Percentiles rank a stretch among this genome's conserved stretches.
These are phyloP conservation scores for Suhomyces bolitotheri DNA, from an alignment of 1,139 yeast genomes.

Conservation along the genomic window DNA sequence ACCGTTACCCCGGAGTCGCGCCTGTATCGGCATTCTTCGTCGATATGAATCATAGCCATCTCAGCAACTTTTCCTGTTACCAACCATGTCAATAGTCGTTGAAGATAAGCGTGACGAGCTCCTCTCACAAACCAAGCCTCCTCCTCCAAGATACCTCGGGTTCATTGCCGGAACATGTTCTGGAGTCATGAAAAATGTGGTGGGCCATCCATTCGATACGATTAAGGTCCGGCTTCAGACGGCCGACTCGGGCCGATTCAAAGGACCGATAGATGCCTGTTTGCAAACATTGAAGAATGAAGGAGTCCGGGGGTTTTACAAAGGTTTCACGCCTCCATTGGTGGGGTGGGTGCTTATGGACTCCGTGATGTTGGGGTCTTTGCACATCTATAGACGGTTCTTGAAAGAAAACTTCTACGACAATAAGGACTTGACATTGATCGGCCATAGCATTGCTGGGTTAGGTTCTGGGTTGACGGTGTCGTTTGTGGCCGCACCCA, in stretches of 20 bases:
- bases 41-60: neutral
- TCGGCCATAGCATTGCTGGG: slow-evolving; percentile 75
- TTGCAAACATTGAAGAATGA: slow-evolving; percentile 69
- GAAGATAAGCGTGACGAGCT: slow-evolving; percentile 13
- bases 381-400: slow-evolving; percentile 71
- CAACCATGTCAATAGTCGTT: slow-evolving; percentile 14
- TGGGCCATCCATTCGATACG: slow-evolving; percentile 93
- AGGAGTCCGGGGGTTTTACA: slow-evolving; percentile 75
- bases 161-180: slow-evolving; percentile 87
- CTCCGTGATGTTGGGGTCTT: slow-evolving; percentile 81
- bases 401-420: slow-evolving; percentile 65
- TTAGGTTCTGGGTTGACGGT: slow-evolving; percentile 91
- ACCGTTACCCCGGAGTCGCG: too few species aligned
- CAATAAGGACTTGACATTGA: slow-evolving; percentile 59
- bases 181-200: slow-evolving; percentile 82
- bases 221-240: slow-evolving; percentile 87
- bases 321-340: slow-evolving; percentile 90
- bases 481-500: slow-evolving; percentile 90
- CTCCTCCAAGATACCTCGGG: slow-evolving; percentile 65
- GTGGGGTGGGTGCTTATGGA: slow-evolving; percentile 96
- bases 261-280: slow-evolving; percentile 82
- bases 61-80: neutral
- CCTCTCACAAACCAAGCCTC: slow-evolving; percentile 10
- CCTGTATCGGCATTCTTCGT: slow-evolving; percentile 5
- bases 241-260: slow-evolving; percentile 66